Evolutionary conservation across 225 moss, liverwort and hornwort genomes (phyloP).

Genomic region (Sphagnum tenellum): DNA sequence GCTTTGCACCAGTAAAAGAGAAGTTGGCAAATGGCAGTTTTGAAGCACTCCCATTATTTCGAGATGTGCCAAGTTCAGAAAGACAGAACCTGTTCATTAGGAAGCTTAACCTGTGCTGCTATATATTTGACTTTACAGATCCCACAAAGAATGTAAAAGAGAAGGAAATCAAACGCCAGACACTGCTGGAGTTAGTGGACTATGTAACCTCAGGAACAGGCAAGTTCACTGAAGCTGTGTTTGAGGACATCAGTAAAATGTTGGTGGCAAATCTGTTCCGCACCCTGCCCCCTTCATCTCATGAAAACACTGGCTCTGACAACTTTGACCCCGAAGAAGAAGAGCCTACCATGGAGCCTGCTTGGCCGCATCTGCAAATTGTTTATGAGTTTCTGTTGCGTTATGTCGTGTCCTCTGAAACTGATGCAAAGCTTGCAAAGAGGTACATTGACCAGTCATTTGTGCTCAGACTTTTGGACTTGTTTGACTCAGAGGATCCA

Average conservation of each 20-base stretch:
- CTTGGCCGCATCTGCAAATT: slow-evolving; percentile 21
- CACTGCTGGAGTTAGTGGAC: slow-evolving; percentile 60
- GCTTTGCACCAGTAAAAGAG: slow-evolving; percentile 8
- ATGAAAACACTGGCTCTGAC: slow-evolving; percentile 50
- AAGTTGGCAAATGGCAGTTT: slow-evolving; percentile 40
- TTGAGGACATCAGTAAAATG: slow-evolving; percentile 54
- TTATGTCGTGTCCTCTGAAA: slow-evolving; percentile 37
- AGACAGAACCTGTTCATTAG: slow-evolving; percentile 41
- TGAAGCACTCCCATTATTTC: slow-evolving; percentile 42
- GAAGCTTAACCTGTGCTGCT: slow-evolving; percentile 43
- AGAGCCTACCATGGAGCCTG: slow-evolving; percentile 25
- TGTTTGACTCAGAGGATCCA: slow-evolving; percentile 55
- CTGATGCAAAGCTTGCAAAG: slow-evolving; percentile 53
- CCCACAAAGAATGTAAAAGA: slow-evolving; percentile 44
- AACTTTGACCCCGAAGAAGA: slow-evolving; percentile 36
- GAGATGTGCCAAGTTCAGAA: slow-evolving; percentile 51
- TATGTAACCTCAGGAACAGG: slow-evolving; percentile 53
- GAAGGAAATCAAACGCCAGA: slow-evolving; percentile 53
- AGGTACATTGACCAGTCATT: slow-evolving; percentile 51
- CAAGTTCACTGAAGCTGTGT: slow-evolving; percentile 50
- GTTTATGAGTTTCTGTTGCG: slow-evolving; percentile 5
- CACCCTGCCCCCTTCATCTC: slow-evolving; percentile 42
- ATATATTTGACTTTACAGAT: slow-evolving; percentile 50
- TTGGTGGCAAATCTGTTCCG: slow-evolving; percentile 39
- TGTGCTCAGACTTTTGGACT: slow-evolving; percentile 39